Percentiles rank a stretch among this genome's conserved stretches.
phyloP scores from a whole-genome alignment of 768 basidiomycete species.

The Boletus vinaceobasis region DNA sequence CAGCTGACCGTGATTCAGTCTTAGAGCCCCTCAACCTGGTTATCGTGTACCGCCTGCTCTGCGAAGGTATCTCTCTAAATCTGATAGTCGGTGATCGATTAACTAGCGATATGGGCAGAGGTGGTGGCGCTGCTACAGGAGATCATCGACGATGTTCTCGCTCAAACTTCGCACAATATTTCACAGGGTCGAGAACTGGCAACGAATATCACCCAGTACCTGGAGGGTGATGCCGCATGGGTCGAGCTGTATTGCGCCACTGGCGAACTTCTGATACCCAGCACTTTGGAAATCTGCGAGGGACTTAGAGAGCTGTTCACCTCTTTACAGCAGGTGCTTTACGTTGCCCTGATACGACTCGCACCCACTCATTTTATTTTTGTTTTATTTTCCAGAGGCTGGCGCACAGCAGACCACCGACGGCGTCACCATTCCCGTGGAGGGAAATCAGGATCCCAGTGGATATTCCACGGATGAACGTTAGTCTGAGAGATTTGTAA shows the following conservation, averaged over 20 bases:
- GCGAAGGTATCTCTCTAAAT: constrained; percentile 58
- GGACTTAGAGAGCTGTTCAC: constrained; percentile 23
- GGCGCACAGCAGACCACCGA: constrained; percentile 38
- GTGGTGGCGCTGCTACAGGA: constrained; percentile 59
- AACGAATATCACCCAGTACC: constrained; percentile 49
- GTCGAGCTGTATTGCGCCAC: constrained; percentile 67
- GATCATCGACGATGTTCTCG: constrained; percentile 42
- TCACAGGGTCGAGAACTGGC: constrained; percentile 43
- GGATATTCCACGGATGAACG: constrained; percentile 80
- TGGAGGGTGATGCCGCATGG: constrained; percentile 66
- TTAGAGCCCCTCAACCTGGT: constrained; percentile 58
- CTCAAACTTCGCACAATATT: constrained; percentile 31
- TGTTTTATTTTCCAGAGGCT: constrained; percentile 30
- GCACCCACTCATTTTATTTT: constrained; percentile 28
- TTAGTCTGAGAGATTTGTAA: constrained; percentile 34
- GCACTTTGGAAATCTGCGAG: constrained; percentile 29
- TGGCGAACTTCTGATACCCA: constrained; percentile 63
- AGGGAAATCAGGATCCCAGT: constrained; percentile 78
- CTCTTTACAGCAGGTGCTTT: constrained; percentile 33
- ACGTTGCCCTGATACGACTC: constrained; percentile 15
- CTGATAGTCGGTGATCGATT: not conserved
- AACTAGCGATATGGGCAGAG: constrained; percentile 42
- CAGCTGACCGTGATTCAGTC: constrained; percentile 39
- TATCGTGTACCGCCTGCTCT: constrained; percentile 75
- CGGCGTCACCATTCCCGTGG: constrained; percentile 48